A percentile compares a stretch with the other conserved stretches of the same genome.
Conservation (phyloP, 495 filamentous ascomycete genomes). For the Podospora comata region DNA sequence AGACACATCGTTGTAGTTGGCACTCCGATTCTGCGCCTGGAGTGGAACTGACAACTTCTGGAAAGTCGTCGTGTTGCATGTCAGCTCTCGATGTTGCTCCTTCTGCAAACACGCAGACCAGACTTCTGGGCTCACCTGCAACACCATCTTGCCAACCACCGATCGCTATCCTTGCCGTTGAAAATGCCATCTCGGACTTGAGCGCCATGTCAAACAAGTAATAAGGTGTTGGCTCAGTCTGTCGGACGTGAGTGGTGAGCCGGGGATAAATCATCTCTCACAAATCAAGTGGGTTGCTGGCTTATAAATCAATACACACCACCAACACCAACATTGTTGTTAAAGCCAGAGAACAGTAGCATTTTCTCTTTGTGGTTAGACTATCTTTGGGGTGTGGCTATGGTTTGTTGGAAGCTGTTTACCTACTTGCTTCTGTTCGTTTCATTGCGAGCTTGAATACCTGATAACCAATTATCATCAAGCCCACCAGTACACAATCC, state of each 20-base stretch:
- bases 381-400: too few relatives aligned
- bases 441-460: too few relatives aligned
- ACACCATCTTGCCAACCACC: background rate
- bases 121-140: background rate
- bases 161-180: background rate
- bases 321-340: background rate
- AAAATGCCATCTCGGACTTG: background rate
- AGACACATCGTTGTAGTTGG: background rate
- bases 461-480: too few relatives aligned
- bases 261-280: background rate
- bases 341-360: too few relatives aligned
- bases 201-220: background rate
- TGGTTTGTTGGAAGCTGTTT: too few relatives aligned
- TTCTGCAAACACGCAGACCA: background rate
- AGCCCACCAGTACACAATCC: too few relatives aligned
- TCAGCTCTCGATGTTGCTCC: too few relatives aligned
- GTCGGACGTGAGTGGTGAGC: background rate
- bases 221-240: background rate
- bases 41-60: too few relatives aligned
- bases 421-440: too few relatives aligned
- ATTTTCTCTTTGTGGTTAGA: too few relatives aligned
- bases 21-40: background rate
- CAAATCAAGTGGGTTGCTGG: background rate
- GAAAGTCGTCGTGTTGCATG: too few relatives aligned
- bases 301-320: background rate